A percentile compares a stretch with the other conserved stretches of the same genome.
Evolutionary conservation across 148 eudicot genomes (phyloP).

Genomic region (Dysphania ambrosioides): DNA sequence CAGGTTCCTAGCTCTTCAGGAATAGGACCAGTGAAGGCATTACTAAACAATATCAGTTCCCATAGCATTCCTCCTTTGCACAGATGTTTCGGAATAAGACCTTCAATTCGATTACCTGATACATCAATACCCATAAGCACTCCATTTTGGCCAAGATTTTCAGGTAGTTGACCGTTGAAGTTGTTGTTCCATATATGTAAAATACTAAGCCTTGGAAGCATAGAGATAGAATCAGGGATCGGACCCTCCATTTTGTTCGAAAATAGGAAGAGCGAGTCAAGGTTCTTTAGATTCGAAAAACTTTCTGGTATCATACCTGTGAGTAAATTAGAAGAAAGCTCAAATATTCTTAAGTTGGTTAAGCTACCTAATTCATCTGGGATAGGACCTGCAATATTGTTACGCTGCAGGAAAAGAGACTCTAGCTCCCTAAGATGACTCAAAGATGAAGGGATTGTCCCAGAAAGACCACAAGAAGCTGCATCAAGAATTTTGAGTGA

Average conservation of each 20-base stretch:
- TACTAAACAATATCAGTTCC: slow-evolving; percentile 34
- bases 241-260: slow-evolving; percentile 42
- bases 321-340: slow-evolving; percentile 18
- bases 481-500: slow-evolving; percentile 27
- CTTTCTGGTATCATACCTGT: slow-evolving; percentile 43
- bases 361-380: slow-evolving; percentile 26
- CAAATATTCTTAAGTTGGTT: slow-evolving; percentile 14
- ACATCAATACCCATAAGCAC: slow-evolving; percentile 43
- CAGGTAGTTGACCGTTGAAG: slow-evolving; percentile 43
- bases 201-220: slow-evolving; percentile 41
- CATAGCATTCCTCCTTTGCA: slow-evolving; percentile 46
- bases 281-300: slow-evolving; percentile 29
- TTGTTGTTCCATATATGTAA: slow-evolving; percentile 53
- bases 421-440: slow-evolving; percentile 29
- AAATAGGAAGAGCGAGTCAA: slow-evolving; percentile 36
- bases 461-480: slow-evolving; percentile 20
- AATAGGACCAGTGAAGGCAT: slow-evolving; percentile 52
- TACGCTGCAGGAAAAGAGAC: background rate
- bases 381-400: slow-evolving; percentile 31
- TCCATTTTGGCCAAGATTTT: slow-evolving; percentile 47
- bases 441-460: slow-evolving; percentile 34
- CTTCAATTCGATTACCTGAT: slow-evolving; percentile 38
- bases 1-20: slow-evolving; percentile 49
- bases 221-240: slow-evolving; percentile 42
- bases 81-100: slow-evolving; percentile 46